Conservation (phyloP, 73 alveolate species). For the Symbiodinium natans region DNA sequence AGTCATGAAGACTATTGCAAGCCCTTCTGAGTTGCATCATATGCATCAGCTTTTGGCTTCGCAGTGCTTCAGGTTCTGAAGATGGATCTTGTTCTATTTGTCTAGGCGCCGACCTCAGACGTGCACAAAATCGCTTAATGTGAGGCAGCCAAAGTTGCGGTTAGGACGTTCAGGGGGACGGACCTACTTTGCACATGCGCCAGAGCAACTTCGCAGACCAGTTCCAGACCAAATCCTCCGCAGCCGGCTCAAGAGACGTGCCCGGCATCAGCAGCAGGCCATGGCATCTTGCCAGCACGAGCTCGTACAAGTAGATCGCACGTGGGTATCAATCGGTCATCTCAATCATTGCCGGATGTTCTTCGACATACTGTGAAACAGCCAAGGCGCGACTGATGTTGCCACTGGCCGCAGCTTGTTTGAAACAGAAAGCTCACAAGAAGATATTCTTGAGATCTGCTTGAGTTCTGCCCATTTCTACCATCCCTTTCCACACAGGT, state of each 20-base stretch:
- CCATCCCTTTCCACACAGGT: no score
- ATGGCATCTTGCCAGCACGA: neutral
- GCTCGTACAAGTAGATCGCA: no score
- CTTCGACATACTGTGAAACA: neutral
- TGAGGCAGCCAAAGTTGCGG: neutral
- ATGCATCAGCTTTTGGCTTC: no score
- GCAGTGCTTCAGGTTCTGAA: conserved; percentile 51
- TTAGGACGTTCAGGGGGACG: neutral
- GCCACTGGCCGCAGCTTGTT: neutral
- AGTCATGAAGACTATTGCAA: no score
- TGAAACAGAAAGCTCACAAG: no score
- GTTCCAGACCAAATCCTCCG: no score
- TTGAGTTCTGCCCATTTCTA: no score
- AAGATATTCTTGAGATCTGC: no score
- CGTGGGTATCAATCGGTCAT: no score
- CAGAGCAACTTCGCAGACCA: no score
- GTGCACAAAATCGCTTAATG: neutral
- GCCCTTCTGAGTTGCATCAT: no score
- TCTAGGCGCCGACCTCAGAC: neutral
- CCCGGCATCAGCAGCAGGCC: conserved; percentile 1
- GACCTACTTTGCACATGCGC: neutral
- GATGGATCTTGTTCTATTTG: conserved; percentile 61
- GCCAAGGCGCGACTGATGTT: conserved; percentile 10
- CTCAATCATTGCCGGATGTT: neutral
- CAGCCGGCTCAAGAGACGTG: conserved; percentile 1